These are phyloP conservation scores for Fusarium albidum DNA, from an alignment of 2,329 filamentous ascomycete genomes.

Conservation along the genomic window DNA sequence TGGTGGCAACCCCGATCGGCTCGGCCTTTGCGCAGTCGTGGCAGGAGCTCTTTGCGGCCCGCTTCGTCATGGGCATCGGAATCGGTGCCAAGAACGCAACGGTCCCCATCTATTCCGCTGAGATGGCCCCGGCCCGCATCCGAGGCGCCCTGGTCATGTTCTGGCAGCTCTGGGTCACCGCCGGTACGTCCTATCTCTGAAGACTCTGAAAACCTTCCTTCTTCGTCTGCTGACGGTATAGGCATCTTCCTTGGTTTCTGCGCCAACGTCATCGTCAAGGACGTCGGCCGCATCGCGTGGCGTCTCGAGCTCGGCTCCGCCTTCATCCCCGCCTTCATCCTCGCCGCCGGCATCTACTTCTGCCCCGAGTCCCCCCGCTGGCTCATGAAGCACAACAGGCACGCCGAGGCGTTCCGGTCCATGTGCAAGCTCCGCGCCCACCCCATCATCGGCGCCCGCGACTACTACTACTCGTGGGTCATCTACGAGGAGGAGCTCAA, in stretches of 20 bases:
- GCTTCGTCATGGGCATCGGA: slow-evolving; percentile 73
- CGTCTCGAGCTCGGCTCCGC: slow-evolving; percentile 69
- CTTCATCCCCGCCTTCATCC: slow-evolving; percentile 60
- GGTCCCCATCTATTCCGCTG: slow-evolving; percentile 77
- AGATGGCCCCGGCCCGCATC: slow-evolving; percentile 71
- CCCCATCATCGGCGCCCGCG: slow-evolving; percentile 62
- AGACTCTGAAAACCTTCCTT: too few species aligned
- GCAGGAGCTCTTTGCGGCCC: slow-evolving; percentile 70
- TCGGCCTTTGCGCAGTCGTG: slow-evolving; percentile 65
- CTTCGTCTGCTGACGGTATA: too few species aligned
- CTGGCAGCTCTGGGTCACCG: slow-evolving; percentile 61
- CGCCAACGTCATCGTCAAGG: slow-evolving; percentile 61
- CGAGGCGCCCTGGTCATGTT: slow-evolving; percentile 82
- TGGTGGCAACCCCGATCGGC: slow-evolving; percentile 51
- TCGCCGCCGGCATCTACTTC: slow-evolving; percentile 65
- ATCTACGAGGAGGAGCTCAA: slow-evolving; percentile 45
- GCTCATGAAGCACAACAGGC: slow-evolving; percentile 69
- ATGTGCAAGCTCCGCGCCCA: slow-evolving; percentile 59
- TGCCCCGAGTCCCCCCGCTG: slow-evolving; percentile 71
- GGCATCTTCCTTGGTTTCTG: slow-evolving; percentile 57
- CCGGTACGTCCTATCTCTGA: slow-evolving; percentile 4
- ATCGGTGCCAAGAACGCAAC: slow-evolving; percentile 71
- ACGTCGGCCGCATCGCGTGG: slow-evolving; percentile 64
- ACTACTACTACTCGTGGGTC: slow-evolving; percentile 60
- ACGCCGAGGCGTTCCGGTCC: slow-evolving; percentile 64